Percentiles rank a stretch among this genome's conserved stretches.
phyloP scores from a whole-genome alignment of 192 early-diverging fungal genomes.

The Entophlyctis luteolus region DNA sequence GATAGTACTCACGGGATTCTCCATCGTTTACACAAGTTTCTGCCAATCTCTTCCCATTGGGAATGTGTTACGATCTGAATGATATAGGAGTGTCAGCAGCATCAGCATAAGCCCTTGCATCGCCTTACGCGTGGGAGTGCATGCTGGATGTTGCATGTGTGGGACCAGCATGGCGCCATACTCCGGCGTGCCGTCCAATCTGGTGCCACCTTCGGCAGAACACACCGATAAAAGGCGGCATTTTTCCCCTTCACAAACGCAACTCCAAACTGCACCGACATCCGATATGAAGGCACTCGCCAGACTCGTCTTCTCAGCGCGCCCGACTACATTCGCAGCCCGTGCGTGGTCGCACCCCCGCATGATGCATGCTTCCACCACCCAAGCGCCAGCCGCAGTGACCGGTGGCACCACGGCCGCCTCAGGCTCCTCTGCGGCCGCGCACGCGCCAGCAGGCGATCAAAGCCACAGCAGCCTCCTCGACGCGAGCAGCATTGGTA shows the following conservation, averaged over 20 bases:
- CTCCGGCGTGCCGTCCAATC: too few relatives aligned
- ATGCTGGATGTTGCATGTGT: too few relatives aligned
- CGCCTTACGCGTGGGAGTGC: too few relatives aligned
- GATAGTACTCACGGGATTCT: too few relatives aligned
- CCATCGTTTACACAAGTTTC: too few relatives aligned
- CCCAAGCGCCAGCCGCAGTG: neutral
- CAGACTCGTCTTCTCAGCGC: neutral
- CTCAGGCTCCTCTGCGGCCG: neutral
- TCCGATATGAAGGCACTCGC: neutral
- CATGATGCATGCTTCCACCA: neutral
- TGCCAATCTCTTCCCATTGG: too few relatives aligned
- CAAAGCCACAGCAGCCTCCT: neutral
- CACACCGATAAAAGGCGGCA: neutral
- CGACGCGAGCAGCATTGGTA: neutral
- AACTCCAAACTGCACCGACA: neutral
- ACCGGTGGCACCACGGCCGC: neutral
- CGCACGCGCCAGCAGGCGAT: too few relatives aligned
- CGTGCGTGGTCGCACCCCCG: neutral
- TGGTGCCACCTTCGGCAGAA: neutral
- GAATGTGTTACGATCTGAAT: too few relatives aligned
- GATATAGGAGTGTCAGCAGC: too few relatives aligned
- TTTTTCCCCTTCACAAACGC: neutral
- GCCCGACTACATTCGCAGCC: conserved; percentile 1
- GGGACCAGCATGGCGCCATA: too few relatives aligned
- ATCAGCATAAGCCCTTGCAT: too few relatives aligned